Evolutionary conservation across 192 early-diverging fungal genomes (phyloP).

Genomic region (Umbelopsis vinacea): DNA sequence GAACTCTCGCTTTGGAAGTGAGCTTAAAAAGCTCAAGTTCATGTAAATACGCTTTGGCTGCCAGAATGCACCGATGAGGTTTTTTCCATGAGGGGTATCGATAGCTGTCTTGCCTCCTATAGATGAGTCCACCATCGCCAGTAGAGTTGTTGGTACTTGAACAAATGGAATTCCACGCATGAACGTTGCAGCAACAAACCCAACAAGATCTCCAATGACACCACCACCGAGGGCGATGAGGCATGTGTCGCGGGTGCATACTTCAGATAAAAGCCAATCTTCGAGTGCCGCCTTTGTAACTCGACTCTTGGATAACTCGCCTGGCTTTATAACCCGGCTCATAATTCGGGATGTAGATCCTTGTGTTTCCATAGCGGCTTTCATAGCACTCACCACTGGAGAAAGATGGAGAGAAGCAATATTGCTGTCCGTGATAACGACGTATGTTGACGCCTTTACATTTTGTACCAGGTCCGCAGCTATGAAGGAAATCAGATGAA

Average conservation of each 20-base stretch:
- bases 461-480: slow-evolving; percentile 69
- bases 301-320: slow-evolving; percentile 88
- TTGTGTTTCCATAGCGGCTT: slow-evolving; percentile 24
- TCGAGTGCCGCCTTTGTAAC: slow-evolving; percentile 86
- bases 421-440: slow-evolving; percentile 87
- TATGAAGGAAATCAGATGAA: slow-evolving; percentile 70
- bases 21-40: slow-evolving; percentile 83
- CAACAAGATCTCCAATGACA: slow-evolving; percentile 95
- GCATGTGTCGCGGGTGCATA: slow-evolving; percentile 91
- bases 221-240: slow-evolving; percentile 95
- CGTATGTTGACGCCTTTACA: slow-evolving; percentile 78
- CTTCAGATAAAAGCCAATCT: slow-evolving; percentile 84
- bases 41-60: slow-evolving; percentile 94
- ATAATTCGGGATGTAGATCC: slow-evolving; percentile 63
- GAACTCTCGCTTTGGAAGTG: slow-evolving; percentile 90
- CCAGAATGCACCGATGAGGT: slow-evolving; percentile 95
- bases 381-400: slow-evolving; percentile 59
- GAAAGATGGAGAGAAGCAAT: slow-evolving; percentile 79
- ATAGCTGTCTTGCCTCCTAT: slow-evolving; percentile 97
- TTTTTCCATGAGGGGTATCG: slow-evolving; percentile 96
- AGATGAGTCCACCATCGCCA: slow-evolving; percentile 98
- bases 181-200: slow-evolving; percentile 97
- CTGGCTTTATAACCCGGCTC: slow-evolving; percentile 80
- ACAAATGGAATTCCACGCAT: slow-evolving; percentile 96
- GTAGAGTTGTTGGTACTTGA: slow-evolving; percentile 93